These are phyloP conservation scores for Verticillium longisporum DNA, from an alignment of 2,329 filamentous ascomycete species.

Conservation along the genomic window DNA sequence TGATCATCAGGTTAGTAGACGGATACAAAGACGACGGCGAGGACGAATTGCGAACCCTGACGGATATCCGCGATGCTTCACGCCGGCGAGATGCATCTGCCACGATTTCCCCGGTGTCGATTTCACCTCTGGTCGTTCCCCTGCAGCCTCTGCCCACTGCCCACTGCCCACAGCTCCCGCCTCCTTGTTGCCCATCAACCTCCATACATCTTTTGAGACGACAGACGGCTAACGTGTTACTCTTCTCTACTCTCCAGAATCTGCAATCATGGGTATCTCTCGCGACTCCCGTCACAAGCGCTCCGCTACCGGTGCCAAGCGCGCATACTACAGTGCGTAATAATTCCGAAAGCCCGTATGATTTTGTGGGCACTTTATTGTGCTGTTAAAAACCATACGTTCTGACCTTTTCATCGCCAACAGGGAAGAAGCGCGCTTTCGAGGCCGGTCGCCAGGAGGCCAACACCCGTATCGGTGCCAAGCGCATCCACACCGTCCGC, in stretches of 20 bases:
- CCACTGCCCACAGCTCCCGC: neutral
- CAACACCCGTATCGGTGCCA: conserved; percentile 97
- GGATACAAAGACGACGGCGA: conserved; percentile 4
- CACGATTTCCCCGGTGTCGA: neutral
- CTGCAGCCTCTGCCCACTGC: neutral
- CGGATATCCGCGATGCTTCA: neutral
- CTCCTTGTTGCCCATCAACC: neutral
- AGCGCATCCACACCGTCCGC: conserved; percentile 95
- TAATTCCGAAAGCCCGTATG: conserved; percentile 62
- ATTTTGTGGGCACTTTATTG: conserved; percentile 20
- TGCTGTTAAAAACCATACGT: conserved; percentile 49
- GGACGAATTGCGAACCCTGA: conserved; percentile 3
- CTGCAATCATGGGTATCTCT: conserved; percentile 97
- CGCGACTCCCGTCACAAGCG: conserved; percentile 99
- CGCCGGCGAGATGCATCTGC: neutral
- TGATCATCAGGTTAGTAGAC: conserved; percentile 40
- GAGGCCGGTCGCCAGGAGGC: conserved; percentile 99
- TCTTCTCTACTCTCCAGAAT: conserved; percentile 39
- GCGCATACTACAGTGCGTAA: conserved; percentile 80
- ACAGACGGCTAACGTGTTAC: neutral
- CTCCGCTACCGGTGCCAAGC: conserved; percentile 97
- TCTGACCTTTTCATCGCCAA: conserved; percentile 60
- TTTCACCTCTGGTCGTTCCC: neutral
- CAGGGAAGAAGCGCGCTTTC: conserved; percentile 96
- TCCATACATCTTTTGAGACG: neutral